A percentile compares a stretch with the other conserved stretches of the same genome.
phyloP scores from a whole-genome alignment of 2,329 filamentous ascomycete genomes.

The Trichoderma sp. region DNA sequence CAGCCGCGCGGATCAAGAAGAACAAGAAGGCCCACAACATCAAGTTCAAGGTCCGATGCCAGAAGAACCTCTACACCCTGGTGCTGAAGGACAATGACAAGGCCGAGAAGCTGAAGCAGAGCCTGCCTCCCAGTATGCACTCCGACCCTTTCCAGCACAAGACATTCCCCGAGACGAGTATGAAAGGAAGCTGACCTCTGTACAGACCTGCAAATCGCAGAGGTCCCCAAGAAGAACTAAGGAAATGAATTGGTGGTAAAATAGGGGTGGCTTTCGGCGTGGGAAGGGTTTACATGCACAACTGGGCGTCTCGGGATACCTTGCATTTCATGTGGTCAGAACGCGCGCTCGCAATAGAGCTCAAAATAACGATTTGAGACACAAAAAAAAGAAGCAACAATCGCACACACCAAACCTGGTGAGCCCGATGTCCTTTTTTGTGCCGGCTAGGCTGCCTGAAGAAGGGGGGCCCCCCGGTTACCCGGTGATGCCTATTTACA shows the following conservation, averaged over 20 bases:
- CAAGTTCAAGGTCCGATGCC: constrained; percentile 99
- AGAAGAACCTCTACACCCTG: constrained; percentile 93
- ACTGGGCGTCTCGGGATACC: constrained; percentile 56
- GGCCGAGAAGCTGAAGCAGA: constrained; percentile 99
- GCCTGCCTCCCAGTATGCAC: constrained; percentile 87
- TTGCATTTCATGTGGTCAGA: constrained; percentile 48
- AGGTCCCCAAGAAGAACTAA: constrained; percentile 54
- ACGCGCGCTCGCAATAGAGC: constrained; percentile 38
- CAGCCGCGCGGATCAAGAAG: constrained; percentile 93
- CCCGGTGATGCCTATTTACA: constrained; percentile 18
- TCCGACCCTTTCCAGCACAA: background rate
- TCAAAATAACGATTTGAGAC: constrained; percentile 37
- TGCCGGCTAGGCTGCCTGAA: background rate
- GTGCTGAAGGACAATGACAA: constrained; percentile 98
- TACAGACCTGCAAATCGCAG: constrained; percentile 50
- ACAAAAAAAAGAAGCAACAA: constrained; percentile 20
- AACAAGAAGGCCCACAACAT: constrained; percentile 85
- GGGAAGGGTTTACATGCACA: constrained; percentile 40
- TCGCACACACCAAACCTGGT: background rate
- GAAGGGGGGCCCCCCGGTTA: background rate
- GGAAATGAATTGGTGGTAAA: constrained; percentile 26
- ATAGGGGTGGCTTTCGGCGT: constrained; percentile 26
- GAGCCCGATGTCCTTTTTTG: background rate
- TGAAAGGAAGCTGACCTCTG: constrained; percentile 13
- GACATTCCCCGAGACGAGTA: constrained; percentile 16